A percentile compares a stretch with the other conserved stretches of the same genome.
These are phyloP conservation scores for Pelargonium myrrhifolium DNA, from an alignment of 441 rosid genomes.

Conservation along the genomic window DNA sequence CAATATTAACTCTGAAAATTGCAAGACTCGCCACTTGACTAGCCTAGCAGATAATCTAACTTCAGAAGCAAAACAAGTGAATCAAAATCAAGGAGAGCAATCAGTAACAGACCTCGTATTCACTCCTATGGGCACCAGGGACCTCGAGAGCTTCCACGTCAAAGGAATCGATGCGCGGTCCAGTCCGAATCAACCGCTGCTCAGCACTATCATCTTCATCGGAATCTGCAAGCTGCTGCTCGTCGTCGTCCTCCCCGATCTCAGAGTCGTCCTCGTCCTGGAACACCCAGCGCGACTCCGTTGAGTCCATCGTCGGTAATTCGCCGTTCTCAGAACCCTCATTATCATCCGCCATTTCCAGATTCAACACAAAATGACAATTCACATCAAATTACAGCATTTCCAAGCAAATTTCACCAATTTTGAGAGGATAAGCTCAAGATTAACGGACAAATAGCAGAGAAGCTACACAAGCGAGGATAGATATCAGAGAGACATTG, in stretches of 20 bases:
- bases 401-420: not conserved
- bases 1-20: too few species aligned
- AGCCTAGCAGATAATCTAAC: not conserved
- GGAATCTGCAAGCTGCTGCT: constrained; percentile 41
- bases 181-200: constrained; percentile 81
- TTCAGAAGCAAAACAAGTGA: not conserved
- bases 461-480: not conserved
- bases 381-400: not conserved
- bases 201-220: constrained; percentile 67
- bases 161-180: constrained; percentile 79
- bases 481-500: not conserved
- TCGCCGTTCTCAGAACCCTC: constrained; percentile 42
- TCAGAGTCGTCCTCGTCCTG: constrained; percentile 49
- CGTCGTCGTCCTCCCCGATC: constrained; percentile 24
- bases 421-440: not conserved
- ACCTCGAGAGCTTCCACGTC: constrained; percentile 96
- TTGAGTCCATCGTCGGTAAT: constrained; percentile 57
- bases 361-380: not conserved
- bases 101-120: constrained; percentile 47
- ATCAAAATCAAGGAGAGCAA: not conserved
- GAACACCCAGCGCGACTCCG: constrained; percentile 89
- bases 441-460: not conserved
- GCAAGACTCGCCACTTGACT: too few species aligned
- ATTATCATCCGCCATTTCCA: constrained; percentile 33
- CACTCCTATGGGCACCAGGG: constrained; percentile 65